Evolutionary conservation across 495 filamentous ascomycete species (phyloP), one percentile per base, ranked within the genome.

Genomic region (Penicillium dipodomyicola): DNA sequence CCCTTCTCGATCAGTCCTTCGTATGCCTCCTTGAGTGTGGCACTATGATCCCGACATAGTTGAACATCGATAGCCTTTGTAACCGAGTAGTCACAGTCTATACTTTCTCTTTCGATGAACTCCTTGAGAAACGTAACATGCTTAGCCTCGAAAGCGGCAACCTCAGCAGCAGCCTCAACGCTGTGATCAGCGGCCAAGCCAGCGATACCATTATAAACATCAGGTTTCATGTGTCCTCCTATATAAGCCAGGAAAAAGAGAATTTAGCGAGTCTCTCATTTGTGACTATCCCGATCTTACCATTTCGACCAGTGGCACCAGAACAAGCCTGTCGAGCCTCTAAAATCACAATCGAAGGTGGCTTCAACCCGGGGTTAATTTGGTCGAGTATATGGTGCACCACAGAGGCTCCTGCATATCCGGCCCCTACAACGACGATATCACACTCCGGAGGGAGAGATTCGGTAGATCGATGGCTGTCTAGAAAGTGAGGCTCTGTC

Each of bases 251-350:
- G 8, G n/a, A 7, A 25, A 12, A n/a, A 32, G 0, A 22, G 2
- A 22, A 2, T 27, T 46, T 29, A 15, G 2, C 11, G 11, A 19
- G 29, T 23, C 0, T 52, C 5, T n/a, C 35, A 19, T 11, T 49
- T 8, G 48, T 17, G 3, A 40, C 35, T 41, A 20, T 15, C 32
- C 5, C 15, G 9, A 17, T 48, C 64, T 52, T 43, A 71, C 73
- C 73, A 58, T 76, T 76, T 4, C 89, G 72, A 4, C 89, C 90
- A 4, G 91, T 93, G 17, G 90, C 91, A 4, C 91, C 90, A 70
- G 81, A 91, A 66, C 89, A 92, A 15, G 86, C 88, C 75, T 93
- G 85, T 47, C 89, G 77, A 14, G 90, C 90, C 70, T 96, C 91
- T 4, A 96, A 71, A 75, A 94, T 86, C 2, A 91, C 78, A 8